Conservation (phyloP, 2,329 filamentous ascomycete species). For the Stagonosporopsis rhizophila region DNA sequence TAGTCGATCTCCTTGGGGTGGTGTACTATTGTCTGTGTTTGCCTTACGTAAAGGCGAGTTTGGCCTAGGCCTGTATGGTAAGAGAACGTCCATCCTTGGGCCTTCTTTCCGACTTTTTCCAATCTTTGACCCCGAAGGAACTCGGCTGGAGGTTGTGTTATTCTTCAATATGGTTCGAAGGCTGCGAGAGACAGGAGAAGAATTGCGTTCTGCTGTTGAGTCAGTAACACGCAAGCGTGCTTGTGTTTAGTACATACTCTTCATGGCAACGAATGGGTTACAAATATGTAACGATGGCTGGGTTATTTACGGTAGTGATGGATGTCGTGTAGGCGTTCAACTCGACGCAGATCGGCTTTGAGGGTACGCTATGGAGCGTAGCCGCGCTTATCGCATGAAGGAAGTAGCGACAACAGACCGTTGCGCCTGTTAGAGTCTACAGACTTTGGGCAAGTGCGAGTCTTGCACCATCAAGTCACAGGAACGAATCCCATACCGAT, state of each 20-base stretch:
- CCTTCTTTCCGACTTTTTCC: not conserved
- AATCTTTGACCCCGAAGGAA: not conserved
- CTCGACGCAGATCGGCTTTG: not conserved
- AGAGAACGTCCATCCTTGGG: not conserved
- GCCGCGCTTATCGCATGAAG: not conserved
- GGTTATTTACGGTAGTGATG: not conserved
- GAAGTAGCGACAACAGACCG: not conserved
- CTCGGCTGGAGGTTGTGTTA: not conserved
- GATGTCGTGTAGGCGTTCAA: not conserved
- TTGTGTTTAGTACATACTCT: not conserved
- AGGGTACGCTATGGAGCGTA: not conserved
- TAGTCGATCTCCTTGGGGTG: not conserved
- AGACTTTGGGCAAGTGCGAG: not conserved
- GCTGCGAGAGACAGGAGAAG: not conserved
- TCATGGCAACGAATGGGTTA: not conserved
- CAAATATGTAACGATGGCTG: not conserved
- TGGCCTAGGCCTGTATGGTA: not conserved
- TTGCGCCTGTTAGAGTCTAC: not conserved
- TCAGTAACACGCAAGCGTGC: not conserved
- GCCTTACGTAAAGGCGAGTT: not conserved
- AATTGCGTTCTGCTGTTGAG: not conserved
- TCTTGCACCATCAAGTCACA: not conserved
- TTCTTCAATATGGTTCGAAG: not conserved
- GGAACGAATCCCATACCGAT: not conserved
- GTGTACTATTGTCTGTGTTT: not conserved